Conservation (phyloP, 495 filamentous ascomycete genomes). For the Podospora tetraspora region DNA sequence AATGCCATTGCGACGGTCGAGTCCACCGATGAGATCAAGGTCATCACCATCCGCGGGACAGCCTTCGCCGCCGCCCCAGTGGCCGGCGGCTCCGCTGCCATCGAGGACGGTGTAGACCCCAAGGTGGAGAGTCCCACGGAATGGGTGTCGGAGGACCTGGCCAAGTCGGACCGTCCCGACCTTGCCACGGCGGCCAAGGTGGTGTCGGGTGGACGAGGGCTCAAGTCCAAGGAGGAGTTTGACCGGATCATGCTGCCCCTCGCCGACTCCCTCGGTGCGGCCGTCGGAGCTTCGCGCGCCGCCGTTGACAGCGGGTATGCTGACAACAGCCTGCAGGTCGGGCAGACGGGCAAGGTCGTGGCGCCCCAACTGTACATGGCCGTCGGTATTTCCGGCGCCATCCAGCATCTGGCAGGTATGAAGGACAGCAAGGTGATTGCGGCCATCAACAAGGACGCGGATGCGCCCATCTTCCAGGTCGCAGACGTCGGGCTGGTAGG, state of each 20-base stretch:
- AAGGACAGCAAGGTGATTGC: conserved; percentile 99
- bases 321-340: conserved; percentile 98
- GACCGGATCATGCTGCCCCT: conserved; percentile 86
- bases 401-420: conserved; percentile 98
- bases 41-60: conserved; percentile 88
- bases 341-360: conserved; percentile 97
- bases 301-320: conserved; percentile 97
- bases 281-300: conserved; percentile 88
- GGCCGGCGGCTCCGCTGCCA: conserved; percentile 48
- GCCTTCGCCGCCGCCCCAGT: conserved; percentile 65
- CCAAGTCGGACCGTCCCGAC: conserved; percentile 92
- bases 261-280: conserved; percentile 85
- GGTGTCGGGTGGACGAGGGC: conserved; percentile 87
- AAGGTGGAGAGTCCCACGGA: conserved; percentile 66
- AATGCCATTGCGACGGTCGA: conserved; percentile 98
- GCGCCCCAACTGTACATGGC: conserved; percentile 93
- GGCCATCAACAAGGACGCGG: conserved; percentile 94
- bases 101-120: conserved; percentile 65
- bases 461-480: conserved; percentile 97
- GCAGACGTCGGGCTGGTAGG: conserved; percentile 93
- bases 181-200: conserved; percentile 81
- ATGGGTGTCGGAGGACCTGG: conserved; percentile 91
- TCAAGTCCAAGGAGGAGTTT: conserved; percentile 97
- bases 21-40: conserved; percentile 76
- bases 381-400: conserved; percentile 92